These are phyloP conservation scores for Coemansia sp. DNA, from an alignment of 192 early-diverging fungal genomes.

Conservation along the genomic window DNA sequence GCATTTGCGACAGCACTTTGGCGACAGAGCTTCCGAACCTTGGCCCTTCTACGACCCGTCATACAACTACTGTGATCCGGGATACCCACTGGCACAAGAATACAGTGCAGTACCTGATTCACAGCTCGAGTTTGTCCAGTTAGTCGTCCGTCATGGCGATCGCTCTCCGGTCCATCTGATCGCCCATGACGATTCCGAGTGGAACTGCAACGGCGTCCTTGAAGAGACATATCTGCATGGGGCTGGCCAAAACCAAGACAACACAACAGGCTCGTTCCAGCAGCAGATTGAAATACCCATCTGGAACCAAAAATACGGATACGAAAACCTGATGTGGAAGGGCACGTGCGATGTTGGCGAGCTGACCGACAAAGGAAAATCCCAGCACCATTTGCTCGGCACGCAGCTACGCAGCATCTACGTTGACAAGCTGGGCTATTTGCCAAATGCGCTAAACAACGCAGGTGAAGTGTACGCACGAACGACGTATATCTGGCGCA, in stretches of 20 bases:
- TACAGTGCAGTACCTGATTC: slow-evolving; percentile 41
- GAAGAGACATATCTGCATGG: slow-evolving; percentile 41
- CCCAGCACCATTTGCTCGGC: slow-evolving; percentile 56
- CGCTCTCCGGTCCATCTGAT: slow-evolving; percentile 46
- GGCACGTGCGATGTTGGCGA: slow-evolving; percentile 62
- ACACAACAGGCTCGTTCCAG: slow-evolving; percentile 43
- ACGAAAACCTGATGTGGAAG: slow-evolving; percentile 33
- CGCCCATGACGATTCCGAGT: slow-evolving; percentile 40
- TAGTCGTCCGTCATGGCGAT: slow-evolving; percentile 65
- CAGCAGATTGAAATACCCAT: slow-evolving; percentile 45
- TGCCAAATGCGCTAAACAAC: slow-evolving; percentile 39
- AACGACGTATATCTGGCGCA: slow-evolving; percentile 64
- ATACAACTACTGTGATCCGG: slow-evolving; percentile 48
- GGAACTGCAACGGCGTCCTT: slow-evolving; percentile 40
- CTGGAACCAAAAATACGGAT: slow-evolving; percentile 49
- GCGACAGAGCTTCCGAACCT: neutral
- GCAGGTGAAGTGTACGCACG: slow-evolving; percentile 58
- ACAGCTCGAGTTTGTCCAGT: slow-evolving; percentile 58
- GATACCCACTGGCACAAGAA: slow-evolving; percentile 25
- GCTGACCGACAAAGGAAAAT: slow-evolving; percentile 63
- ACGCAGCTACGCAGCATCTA: slow-evolving; percentile 52
- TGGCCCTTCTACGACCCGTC: slow-evolving; percentile 21
- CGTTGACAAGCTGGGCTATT: slow-evolving; percentile 53
- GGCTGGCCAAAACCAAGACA: slow-evolving; percentile 24
- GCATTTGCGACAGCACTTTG: neutral